Evolutionary conservation across 1,284 basidiomycete species (phyloP), one percentile per base, ranked within the genome.

Genomic region (Naganishia cerealis): DNA sequence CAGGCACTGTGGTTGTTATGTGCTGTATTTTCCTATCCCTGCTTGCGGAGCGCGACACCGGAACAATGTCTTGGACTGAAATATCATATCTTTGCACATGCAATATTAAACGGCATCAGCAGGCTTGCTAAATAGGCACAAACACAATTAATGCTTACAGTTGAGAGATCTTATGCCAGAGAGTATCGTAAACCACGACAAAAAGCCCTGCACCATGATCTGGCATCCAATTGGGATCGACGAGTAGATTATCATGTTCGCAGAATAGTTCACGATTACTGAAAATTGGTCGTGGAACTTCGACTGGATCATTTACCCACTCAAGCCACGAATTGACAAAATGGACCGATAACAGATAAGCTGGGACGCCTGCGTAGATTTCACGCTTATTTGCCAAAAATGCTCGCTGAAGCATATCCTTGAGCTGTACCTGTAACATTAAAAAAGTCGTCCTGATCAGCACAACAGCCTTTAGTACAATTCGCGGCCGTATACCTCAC

Each of bases 161-260:
- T 33, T 24, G 53, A 13, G 21, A 33, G 15, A 69, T 38, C 33
- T 38, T 42, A 9, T 42, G 29, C 68, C 68, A 70, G 10, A 48
- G 24, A 16, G 24, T 24, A 13, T 46, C 15, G 16, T 55, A 50
- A 5, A 69, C 38, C 7, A 65, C 46, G 15, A 38, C 46, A 12
- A 66, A 50, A 12, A 54, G 56, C 9, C 65, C 63, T 29, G 50
- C 21, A 3, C 26, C 21, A 33, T 55, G 58, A 42, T 70, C 68
- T 18, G 68, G 68, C 40, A 52, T 65, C 46, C 54, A 70, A 33
- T 42, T 39, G 36, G 58, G 63, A 57, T 70, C 68, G 15, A 70
- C 36, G 9, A 56, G 38, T 15, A 70, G 38, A 16, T 33, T 21
- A n/a, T 58, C 50, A 38, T 70, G 68, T n/a, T 24, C n/a, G 43